These are phyloP conservation scores for Morella rubra DNA, from an alignment of 306 rosid species.

Conservation along the genomic window DNA sequence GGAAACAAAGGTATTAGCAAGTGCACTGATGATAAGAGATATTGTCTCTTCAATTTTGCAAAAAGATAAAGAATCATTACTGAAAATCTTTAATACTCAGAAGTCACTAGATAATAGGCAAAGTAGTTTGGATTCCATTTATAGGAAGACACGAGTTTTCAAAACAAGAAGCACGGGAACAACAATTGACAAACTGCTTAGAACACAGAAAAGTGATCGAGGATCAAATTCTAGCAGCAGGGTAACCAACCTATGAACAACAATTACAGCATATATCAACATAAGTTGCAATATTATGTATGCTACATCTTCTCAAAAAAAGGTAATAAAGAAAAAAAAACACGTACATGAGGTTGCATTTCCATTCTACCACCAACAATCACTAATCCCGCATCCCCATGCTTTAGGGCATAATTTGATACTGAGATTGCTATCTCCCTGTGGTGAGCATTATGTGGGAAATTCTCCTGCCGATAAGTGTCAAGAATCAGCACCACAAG, in stretches of 20 bases:
- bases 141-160: not conserved
- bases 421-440: slow-evolving; percentile 87
- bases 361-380: slow-evolving; percentile 99
- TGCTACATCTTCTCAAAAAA: not conserved
- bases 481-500: slow-evolving; percentile 23
- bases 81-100: not conserved
- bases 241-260: not conserved
- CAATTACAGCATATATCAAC: not conserved
- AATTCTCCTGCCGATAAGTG: slow-evolving; percentile 64
- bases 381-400: slow-evolving; percentile 91
- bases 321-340: slow-evolving; percentile 1
- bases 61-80: slow-evolving; percentile 8
- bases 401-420: slow-evolving; percentile 84
- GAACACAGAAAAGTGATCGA: not conserved
- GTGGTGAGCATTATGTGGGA: slow-evolving; percentile 95
- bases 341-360: slow-evolving; percentile 85
- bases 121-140: not conserved
- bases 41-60: slow-evolving; percentile 11
- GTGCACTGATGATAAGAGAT: slow-evolving; percentile 25
- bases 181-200: not conserved
- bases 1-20: slow-evolving; percentile 12
- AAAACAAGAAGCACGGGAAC: slow-evolving; percentile 1
- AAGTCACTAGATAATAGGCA: not conserved
- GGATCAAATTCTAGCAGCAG: not conserved
- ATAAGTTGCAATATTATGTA: slow-evolving; percentile 14